These are phyloP conservation scores for Lentinus brumalis DNA, from an alignment of 768 basidiomycete species.

Conservation along the genomic window DNA sequence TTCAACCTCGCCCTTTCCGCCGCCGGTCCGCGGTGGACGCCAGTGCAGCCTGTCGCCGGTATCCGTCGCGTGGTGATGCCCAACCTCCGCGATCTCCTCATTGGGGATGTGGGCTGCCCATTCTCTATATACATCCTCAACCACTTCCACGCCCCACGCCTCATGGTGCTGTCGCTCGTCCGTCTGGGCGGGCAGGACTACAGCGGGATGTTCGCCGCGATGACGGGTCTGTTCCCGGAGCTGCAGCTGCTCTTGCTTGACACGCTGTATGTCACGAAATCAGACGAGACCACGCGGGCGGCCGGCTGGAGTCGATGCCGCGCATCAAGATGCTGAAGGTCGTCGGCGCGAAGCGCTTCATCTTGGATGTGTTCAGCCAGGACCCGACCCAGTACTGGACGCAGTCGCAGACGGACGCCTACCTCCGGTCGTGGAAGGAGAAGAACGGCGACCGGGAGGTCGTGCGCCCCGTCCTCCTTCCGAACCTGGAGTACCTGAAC, in stretches of 20 bases:
- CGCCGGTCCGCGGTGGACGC: constrained; percentile 43
- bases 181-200: constrained; percentile 55
- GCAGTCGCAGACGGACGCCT: constrained; percentile 1
- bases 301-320: constrained; percentile 66
- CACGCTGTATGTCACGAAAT: constrained; percentile 39
- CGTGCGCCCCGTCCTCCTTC: constrained; percentile 36
- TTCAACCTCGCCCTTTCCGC: constrained; percentile 61
- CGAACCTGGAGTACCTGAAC: constrained; percentile 42
- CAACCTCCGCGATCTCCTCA: constrained; percentile 50
- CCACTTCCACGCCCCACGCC: constrained; percentile 56
- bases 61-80: constrained; percentile 47
- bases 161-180: constrained; percentile 61
- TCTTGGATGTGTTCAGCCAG: constrained; percentile 53
- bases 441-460: constrained; percentile 9
- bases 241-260: constrained; percentile 58
- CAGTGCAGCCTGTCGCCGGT: neutral
- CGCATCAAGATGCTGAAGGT: constrained; percentile 36
- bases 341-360: constrained; percentile 26
- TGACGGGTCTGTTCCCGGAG: constrained; percentile 52
- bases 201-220: constrained; percentile 43
- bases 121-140: constrained; percentile 51
- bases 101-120: constrained; percentile 55
- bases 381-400: constrained; percentile 33
- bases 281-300: constrained; percentile 25
- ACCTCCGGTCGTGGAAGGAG: neutral